phyloP scores from a whole-genome alignment of 2,329 filamentous ascomycete species.

The Clonostachys sp. region DNA sequence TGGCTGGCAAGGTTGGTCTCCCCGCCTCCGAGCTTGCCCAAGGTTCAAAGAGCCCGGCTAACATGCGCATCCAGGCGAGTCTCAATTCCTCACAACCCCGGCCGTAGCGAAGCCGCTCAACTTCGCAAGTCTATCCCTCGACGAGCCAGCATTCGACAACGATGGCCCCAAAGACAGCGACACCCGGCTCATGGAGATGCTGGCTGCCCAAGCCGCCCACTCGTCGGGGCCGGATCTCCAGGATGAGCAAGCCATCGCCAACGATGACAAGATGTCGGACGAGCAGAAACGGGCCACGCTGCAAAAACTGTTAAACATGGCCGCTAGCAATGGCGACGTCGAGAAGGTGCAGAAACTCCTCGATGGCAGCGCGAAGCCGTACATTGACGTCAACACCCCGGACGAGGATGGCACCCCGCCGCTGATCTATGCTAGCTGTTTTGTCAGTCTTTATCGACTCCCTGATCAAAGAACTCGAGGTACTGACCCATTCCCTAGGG shows the following conservation, averaged over 20 bases:
- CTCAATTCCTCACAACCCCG: constrained; percentile 87
- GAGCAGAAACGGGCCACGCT: constrained; percentile 75
- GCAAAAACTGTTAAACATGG: constrained; percentile 89
- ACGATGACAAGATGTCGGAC: constrained; percentile 67
- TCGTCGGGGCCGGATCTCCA: constrained; percentile 67
- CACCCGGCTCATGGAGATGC: constrained; percentile 87
- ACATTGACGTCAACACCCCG: constrained; percentile 78
- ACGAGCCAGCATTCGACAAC: constrained; percentile 74
- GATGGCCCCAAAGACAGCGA: constrained; percentile 67
- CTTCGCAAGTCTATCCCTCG: constrained; percentile 76
- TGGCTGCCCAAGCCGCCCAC: constrained; percentile 85
- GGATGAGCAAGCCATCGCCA: constrained; percentile 75
- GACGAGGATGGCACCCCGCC: constrained; percentile 97
- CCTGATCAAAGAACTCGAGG: not conserved
- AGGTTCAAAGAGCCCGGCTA: constrained; percentile 11
- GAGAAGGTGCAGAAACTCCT: constrained; percentile 75
- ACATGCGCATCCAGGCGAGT: constrained; percentile 63
- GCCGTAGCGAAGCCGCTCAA: constrained; percentile 77
- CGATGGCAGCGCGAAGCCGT: constrained; percentile 65
- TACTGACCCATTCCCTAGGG: constrained; percentile 44
- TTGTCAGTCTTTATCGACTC: constrained; percentile 51
- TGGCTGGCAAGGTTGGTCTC: constrained; percentile 79
- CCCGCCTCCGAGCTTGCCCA: constrained; percentile 1
- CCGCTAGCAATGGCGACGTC: constrained; percentile 92
- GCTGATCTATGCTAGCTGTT: constrained; percentile 95